Percentiles rank a stretch among this genome's conserved stretches.
phyloP scores from a whole-genome alignment of 306 rosid species.

The Hippophae tibetana region DNA sequence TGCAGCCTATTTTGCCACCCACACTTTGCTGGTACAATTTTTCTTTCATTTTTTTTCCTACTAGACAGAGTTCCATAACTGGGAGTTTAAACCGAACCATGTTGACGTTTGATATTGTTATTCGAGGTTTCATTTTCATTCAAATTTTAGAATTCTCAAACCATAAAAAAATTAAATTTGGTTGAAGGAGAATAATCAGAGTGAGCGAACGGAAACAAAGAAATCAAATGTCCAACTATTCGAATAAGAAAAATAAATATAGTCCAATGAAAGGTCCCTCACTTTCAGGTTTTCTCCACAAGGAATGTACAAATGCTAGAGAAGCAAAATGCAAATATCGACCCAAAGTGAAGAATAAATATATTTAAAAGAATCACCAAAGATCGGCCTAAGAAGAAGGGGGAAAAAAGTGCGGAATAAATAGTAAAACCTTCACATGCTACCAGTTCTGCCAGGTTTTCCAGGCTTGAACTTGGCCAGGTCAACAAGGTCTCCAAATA shows the following conservation, averaged over 20 bases:
- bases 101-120: too few relatives aligned
- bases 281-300: slow-evolving; percentile 29
- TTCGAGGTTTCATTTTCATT: too few relatives aligned
- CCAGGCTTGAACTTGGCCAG: slow-evolving; percentile 71
- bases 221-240: too few relatives aligned
- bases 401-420: slow-evolving; percentile 8
- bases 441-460: slow-evolving; percentile 52
- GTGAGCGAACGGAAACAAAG: too few relatives aligned
- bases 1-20: too few relatives aligned
- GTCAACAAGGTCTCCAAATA: slow-evolving; percentile 92
- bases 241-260: slow-evolving; percentile 8
- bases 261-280: slow-evolving; percentile 21
- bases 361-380: slow-evolving; percentile 19
- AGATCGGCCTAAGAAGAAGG: not conserved
- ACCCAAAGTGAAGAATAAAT: slow-evolving; percentile 18
- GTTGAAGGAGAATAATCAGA: too few relatives aligned
- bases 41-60: too few relatives aligned
- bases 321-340: slow-evolving; percentile 33
- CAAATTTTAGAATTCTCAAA: too few relatives aligned
- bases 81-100: too few relatives aligned
- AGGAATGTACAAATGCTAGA: slow-evolving; percentile 51
- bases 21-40: too few relatives aligned
- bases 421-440: slow-evolving; percentile 30
- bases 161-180: too few relatives aligned
- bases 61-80: too few relatives aligned